Base-by-base conservation (phyloP, 202 grass and related monocot genomes). In the Carex sylvatica region DNA sequence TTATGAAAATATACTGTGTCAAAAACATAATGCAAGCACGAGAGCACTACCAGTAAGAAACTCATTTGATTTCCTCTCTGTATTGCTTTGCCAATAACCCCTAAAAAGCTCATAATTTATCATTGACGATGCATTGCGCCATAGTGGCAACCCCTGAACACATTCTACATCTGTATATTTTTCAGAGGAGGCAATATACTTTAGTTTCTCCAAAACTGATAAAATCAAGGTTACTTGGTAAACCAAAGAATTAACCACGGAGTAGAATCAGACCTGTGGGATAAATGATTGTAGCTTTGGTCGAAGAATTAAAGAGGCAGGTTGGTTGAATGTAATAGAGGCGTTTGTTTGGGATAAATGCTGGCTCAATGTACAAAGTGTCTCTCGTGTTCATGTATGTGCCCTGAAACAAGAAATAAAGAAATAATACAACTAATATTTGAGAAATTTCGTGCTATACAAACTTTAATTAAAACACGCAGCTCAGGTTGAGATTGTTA, bases 51-150 rank as follows among this genome's bases (percentile, higher is more conserved):
- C 95, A 83, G 91, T 83, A 74, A 88, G 63, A 83, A 90, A 98
- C 83, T 98, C 92, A 71, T 98, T 98, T 3, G 81, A 81, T 61
- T 90, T 93, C 70, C 61, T 84, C 38, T 35, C 82, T 61, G 68
- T 54, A 85, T 88, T 81, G 31, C 74, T 30, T 81, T 98, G 87
- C 80, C 86, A 84, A 55, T 90, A 98, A 80, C 95, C 95, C 16
- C 74, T 90, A 80, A 88, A 98, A 65, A 98, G 36, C 62, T 98
- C 92, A n/a, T 93, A 73, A 85, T 98, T 95, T 58, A 98, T 72
- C 12, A 47, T 11, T 0, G 85, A 90, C 12, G 89, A 86, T 68
- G 89, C 86, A 86, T 93, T 87, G 82, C 92, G 90, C 95, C 95
- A 98, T 75, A 98, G 86, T 4, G 77, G 18, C 23, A 91, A 80